Evolutionary conservation across 106 monocot genomes (phyloP).

Genomic region (Ottelia alismoides): DNA sequence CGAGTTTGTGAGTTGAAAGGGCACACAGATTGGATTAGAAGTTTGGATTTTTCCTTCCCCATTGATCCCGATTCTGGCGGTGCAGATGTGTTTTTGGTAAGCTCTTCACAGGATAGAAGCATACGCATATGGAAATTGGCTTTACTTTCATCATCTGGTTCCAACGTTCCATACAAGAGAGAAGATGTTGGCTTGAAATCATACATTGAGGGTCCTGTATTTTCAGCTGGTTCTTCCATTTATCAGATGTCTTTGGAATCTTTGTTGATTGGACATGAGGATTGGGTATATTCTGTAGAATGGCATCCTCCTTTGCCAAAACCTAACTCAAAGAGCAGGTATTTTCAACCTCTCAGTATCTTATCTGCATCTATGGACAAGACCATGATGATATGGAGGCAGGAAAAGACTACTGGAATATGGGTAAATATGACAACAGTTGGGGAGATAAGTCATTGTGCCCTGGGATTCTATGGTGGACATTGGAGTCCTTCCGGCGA

Average conservation of each 20-base stretch:
- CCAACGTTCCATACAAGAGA: slow-evolving; percentile 16
- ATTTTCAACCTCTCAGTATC: slow-evolving; percentile 68
- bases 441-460: slow-evolving; percentile 86
- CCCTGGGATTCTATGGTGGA: slow-evolving; percentile 95
- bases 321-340: slow-evolving; percentile 8
- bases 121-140: slow-evolving; percentile 94
- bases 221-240: slow-evolving; percentile 34
- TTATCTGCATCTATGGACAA: slow-evolving; percentile 99
- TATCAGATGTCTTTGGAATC: slow-evolving; percentile 90
- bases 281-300: slow-evolving; percentile 94
- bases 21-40: slow-evolving; percentile 94
- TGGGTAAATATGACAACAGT: slow-evolving; percentile 94
- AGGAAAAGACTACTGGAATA: slow-evolving; percentile 86
- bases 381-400: slow-evolving; percentile 99
- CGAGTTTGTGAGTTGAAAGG: slow-evolving; percentile 81
- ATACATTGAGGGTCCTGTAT: slow-evolving; percentile 80
- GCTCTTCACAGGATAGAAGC: slow-evolving; percentile 92
- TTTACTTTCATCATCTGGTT: slow-evolving; percentile 18
- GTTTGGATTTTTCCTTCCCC: slow-evolving; percentile 87
- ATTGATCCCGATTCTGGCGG: slow-evolving; percentile 27
- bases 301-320: slow-evolving; percentile 70
- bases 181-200: slow-evolving; percentile 54
- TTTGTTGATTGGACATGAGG: slow-evolving; percentile 90
- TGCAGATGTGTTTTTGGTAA: slow-evolving; percentile 62
- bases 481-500: slow-evolving; percentile 79